Evolutionary conservation across 495 filamentous ascomycete genomes (phyloP), one percentile per base, ranked within the genome.

Genomic region (Aspergillus nidulans): DNA sequence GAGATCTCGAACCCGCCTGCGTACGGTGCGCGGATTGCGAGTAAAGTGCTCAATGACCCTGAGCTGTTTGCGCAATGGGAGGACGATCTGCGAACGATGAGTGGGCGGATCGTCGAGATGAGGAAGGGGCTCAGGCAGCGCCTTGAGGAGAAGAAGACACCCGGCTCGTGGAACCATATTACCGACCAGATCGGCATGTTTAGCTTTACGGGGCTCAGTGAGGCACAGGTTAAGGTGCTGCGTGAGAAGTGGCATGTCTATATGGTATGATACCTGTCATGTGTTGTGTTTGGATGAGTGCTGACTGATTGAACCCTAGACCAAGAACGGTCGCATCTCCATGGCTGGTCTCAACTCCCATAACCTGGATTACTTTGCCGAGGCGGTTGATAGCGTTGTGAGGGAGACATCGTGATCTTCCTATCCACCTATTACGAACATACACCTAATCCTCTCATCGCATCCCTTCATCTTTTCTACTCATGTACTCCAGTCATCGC

Each of bases 161-260:
- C 92, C 0, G 95, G 94, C 4, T 85, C 80, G 10, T 98, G 94
- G 94, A 87, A 90, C 53, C 94, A 99, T 71, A 95, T 99, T 67
- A 95, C 91, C 8, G 87, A 94, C 57, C 94, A 99, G 80, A 99
- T 99, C 69, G 94, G 94, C 63, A 99, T 99, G 94, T 99, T 99
- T 75, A 92, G 87, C 66, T 99, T 95, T 69, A 99, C 94, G 2
- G 94, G 94, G 0, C 68, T 99, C 69, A 85, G 67, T 1, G 92
- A 97, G 78, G 65, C 78, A 46, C 94, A 99, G 71, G 94, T 96
- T n/a, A 62, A 82, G 70, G 82, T 84, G 69, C 66, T 99, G 56
- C 78, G 89, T 49, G 81, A 85, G 44, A 85, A 92, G 59, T 86
- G 77, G 62, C 95, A 97, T 66, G 80, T 99, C 34, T 99, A 99